Conservation (phyloP, 1,284 basidiomycete species). For the Austroboletus novae-zelandiae region DNA sequence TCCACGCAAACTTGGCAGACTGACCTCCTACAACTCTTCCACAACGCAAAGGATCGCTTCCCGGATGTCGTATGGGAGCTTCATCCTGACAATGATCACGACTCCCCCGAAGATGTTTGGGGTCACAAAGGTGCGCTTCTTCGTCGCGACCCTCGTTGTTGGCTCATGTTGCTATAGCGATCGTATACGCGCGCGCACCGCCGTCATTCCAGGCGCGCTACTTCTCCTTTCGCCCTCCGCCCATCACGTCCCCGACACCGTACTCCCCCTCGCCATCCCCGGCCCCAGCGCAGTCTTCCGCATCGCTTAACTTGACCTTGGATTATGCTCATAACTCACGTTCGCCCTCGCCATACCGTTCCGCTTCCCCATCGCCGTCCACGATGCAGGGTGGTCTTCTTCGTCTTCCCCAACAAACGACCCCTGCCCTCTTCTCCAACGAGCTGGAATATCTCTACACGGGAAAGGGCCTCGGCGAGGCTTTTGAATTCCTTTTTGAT, state of each 20-base stretch:
- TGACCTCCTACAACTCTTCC: conserved; percentile 75
- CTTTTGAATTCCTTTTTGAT: conserved; percentile 88
- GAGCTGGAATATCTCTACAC: conserved; percentile 91
- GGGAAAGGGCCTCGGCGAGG: conserved; percentile 82
- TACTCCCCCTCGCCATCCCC: conserved; percentile 54
- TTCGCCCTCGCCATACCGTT: conserved; percentile 55
- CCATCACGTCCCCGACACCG: conserved; percentile 52
- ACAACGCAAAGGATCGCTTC: conserved; percentile 79
- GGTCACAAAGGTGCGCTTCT: conserved; percentile 79
- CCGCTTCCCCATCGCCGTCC: conserved; percentile 46
- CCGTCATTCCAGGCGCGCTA: conserved; percentile 83
- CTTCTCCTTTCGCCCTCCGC: conserved; percentile 68
- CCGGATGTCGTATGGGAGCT: conserved; percentile 93
- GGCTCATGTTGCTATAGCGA: conserved; percentile 50
- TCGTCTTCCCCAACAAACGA: conserved; percentile 64
- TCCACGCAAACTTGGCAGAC: conserved; percentile 72
- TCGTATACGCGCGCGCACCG: conserved; percentile 92
- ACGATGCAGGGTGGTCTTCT: conserved; percentile 39
- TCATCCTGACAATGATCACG: conserved; percentile 47
- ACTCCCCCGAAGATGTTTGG: conserved; percentile 65
- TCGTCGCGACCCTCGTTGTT: not conserved
- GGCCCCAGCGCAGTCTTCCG: conserved; percentile 56
- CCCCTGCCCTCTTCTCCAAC: conserved; percentile 75
- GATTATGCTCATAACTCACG: conserved; percentile 48
- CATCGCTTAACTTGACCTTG: conserved; percentile 54